A percentile compares a stretch with the other conserved stretches of the same genome.
phyloP scores from a whole-genome alignment of 805 yeast genomes.

The Priceomyces melissophilus region DNA sequence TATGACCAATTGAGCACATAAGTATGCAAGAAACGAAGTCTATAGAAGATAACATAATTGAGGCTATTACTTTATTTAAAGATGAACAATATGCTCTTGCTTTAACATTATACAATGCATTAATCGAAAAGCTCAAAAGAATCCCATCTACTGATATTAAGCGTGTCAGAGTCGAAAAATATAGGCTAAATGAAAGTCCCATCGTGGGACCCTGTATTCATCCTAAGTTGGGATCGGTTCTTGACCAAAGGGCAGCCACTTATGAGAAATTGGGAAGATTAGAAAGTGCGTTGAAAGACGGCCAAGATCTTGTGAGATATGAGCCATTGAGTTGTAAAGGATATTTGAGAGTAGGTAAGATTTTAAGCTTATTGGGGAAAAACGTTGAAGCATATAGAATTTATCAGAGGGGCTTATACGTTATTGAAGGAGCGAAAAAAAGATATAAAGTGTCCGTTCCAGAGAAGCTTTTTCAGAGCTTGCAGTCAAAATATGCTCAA shows the following conservation, averaged over 20 bases:
- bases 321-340: constrained; percentile 51
- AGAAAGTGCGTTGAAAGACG: constrained; percentile 36
- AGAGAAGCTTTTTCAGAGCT: constrained; percentile 23
- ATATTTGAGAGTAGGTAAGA: constrained; percentile 43
- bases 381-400: constrained; percentile 33
- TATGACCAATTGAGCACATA: too few species aligned
- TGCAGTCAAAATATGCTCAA: constrained; percentile 20
- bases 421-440: constrained; percentile 29
- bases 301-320: constrained; percentile 24
- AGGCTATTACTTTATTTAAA: constrained; percentile 31
- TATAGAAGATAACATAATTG: constrained; percentile 24
- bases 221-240: constrained; percentile 31
- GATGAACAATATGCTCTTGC: constrained; percentile 26
- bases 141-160: constrained; percentile 13
- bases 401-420: constrained; percentile 35
- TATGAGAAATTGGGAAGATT: constrained; percentile 37
- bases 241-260: constrained; percentile 51
- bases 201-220: constrained; percentile 28
- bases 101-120: constrained; percentile 21
- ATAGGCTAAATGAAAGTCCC: constrained; percentile 23
- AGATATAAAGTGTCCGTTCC: constrained; percentile 28
- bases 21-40: constrained; percentile 17
- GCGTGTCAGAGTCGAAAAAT: constrained; percentile 14
- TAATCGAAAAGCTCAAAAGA: constrained; percentile 16
- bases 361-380: constrained; percentile 20